Conservation (phyloP, 768 basidiomycete species). For the Candolleomyces efflorescens region DNA sequence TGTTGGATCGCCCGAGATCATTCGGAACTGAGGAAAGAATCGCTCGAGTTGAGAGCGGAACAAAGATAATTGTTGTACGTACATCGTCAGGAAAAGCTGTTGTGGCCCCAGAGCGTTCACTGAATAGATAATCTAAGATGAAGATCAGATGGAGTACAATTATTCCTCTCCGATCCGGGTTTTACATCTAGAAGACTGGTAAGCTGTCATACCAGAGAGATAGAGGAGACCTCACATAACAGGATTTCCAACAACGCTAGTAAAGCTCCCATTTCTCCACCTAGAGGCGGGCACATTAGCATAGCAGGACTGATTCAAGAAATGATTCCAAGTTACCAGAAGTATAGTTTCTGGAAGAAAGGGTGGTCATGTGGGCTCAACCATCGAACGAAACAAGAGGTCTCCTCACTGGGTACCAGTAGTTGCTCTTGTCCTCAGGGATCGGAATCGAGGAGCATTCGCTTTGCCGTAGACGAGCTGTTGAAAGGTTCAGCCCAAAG, state of each 20-base stretch:
- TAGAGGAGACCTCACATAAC: conserved; percentile 34
- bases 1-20: conserved; percentile 34
- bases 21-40: conserved; percentile 26
- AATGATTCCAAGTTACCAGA: conserved; percentile 20
- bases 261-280: conserved; percentile 35
- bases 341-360: conserved; percentile 22
- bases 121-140: conserved; percentile 31
- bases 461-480: conserved; percentile 25
- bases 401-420: conserved; percentile 23
- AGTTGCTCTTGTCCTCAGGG: conserved; percentile 32
- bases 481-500: conserved; percentile 28
- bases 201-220: too few relatives aligned
- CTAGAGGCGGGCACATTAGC: conserved; percentile 9
- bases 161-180: neutral
- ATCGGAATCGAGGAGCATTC: conserved; percentile 36
- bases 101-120: conserved; percentile 26
- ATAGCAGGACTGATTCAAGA: neutral
- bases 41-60: neutral
- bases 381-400: neutral
- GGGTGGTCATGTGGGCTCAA: conserved; percentile 4
- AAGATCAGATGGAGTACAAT: neutral
- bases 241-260: conserved; percentile 28
- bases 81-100: conserved; percentile 38
- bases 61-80: conserved; percentile 5
- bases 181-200: neutral